Conservation (phyloP, 2,329 filamentous ascomycete genomes). For the Aspergillus ruber region DNA sequence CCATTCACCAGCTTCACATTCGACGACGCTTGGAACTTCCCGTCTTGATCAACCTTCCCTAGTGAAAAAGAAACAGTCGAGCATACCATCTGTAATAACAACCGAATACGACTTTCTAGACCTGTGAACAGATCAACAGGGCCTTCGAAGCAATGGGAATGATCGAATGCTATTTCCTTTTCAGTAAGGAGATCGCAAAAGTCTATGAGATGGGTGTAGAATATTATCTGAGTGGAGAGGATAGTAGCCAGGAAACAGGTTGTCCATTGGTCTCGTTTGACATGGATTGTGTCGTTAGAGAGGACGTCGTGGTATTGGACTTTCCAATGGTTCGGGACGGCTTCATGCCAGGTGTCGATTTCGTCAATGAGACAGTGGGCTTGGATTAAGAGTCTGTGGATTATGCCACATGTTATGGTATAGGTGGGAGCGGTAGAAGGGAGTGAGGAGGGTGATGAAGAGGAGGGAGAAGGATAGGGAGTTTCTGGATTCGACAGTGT, state of each 20-base stretch:
- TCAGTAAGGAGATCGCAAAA: not conserved
- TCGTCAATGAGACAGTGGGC: not conserved
- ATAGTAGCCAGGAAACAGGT: not conserved
- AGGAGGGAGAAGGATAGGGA: not conserved
- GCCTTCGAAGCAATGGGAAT: not conserved
- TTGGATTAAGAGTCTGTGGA: not conserved
- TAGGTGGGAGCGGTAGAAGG: no score
- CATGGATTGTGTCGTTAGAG: not conserved
- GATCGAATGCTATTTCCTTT: not conserved
- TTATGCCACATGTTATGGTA: not conserved
- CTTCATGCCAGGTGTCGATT: not conserved
- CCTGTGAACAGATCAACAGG: not conserved
- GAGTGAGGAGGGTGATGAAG: not conserved
- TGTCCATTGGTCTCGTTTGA: not conserved
- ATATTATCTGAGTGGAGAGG: not conserved
- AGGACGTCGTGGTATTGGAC: not conserved
- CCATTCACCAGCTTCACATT: not conserved
- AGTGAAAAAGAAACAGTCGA: not conserved
- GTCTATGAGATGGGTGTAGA: not conserved
- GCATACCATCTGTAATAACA: not conserved
- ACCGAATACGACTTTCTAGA: not conserved
- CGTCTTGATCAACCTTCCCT: not conserved
- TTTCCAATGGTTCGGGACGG: not conserved
- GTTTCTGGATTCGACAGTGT: not conserved
- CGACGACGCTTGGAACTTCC: not conserved